Evolutionary conservation across 176 grass and related monocot genomes (phyloP).

Genomic region (Coix lacrymajobi): DNA sequence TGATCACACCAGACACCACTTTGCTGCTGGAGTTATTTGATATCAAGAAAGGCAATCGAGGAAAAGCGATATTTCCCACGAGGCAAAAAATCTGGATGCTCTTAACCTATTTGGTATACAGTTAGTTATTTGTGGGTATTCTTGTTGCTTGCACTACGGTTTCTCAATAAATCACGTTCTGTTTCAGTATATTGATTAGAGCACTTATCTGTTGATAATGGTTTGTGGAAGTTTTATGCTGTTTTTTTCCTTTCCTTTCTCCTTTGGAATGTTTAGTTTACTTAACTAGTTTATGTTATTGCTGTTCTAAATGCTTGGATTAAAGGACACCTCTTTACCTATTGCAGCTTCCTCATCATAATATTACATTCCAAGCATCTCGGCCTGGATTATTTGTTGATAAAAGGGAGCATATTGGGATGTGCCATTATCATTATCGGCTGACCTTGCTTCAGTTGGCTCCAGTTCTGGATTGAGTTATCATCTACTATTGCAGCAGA

Average conservation of each 20-base stretch:
- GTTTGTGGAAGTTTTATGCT: not conserved
- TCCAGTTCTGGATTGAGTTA: conserved; percentile 81
- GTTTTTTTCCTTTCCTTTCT: not conserved
- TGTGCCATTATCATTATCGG: conserved; percentile 71
- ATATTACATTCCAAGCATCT: conserved; percentile 66
- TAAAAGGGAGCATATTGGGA: conserved; percentile 81
- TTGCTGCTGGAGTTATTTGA: conserved; percentile 69
- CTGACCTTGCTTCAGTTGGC: conserved; percentile 74
- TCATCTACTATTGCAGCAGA: conserved; percentile 75
- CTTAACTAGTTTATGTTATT: conserved; percentile 1
- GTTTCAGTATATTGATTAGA: conserved; percentile 15
- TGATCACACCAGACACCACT: conserved; percentile 51
- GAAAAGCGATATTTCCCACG: conserved; percentile 82
- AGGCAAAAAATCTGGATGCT: conserved; percentile 73
- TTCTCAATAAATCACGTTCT: not conserved
- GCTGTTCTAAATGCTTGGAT: conserved; percentile 16
- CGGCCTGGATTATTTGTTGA: conserved; percentile 91
- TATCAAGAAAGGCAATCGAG: conserved; percentile 62
- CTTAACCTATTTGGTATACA: conserved; percentile 39
- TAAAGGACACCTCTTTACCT: conserved; percentile 19
- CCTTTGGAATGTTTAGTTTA: conserved; percentile 10
- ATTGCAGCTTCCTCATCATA: conserved; percentile 68
- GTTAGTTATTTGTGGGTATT: conserved; percentile 35
- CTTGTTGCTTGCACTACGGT: conserved; percentile 11
- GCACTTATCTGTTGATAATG: conserved; percentile 1